Conservation (phyloP, 352 stramenopile species). For the Phytophthora melonis region DNA sequence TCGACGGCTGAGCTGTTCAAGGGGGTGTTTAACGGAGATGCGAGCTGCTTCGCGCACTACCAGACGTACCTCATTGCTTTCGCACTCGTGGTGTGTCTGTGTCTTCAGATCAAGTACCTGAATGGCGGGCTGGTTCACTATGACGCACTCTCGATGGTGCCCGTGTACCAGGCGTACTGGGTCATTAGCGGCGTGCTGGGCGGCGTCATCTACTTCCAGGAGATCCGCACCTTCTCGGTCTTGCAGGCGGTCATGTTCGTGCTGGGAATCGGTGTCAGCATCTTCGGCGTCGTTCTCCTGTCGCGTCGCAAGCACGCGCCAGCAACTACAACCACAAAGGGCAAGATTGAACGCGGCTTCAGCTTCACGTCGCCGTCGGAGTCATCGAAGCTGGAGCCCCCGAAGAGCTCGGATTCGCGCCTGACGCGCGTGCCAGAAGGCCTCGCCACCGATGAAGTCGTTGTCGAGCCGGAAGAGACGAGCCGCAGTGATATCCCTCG, state of each 20-base stretch:
- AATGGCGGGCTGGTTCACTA: constrained; percentile 82
- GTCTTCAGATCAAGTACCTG: constrained; percentile 83
- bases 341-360: constrained; percentile 70
- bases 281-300: constrained; percentile 86
- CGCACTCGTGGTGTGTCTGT: constrained; percentile 68
- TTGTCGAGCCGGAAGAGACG: constrained; percentile 15
- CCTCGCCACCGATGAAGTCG: constrained; percentile 3
- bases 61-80: constrained; percentile 74
- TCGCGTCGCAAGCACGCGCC: constrained; percentile 72
- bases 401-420: constrained; percentile 26
- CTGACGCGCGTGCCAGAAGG: constrained; percentile 25
- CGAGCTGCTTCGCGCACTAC: constrained; percentile 61
- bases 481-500: constrained; percentile 12
- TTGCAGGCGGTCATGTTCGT: constrained; percentile 86
- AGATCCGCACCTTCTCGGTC: constrained; percentile 83
- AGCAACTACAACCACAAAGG: constrained; percentile 45
- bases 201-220: constrained; percentile 93
- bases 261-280: constrained; percentile 82
- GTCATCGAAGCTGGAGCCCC: constrained; percentile 10
- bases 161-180: constrained; percentile 91
- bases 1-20: constrained; percentile 84
- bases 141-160: constrained; percentile 86
- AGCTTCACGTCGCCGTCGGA: constrained; percentile 63
- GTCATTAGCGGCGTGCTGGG: constrained; percentile 91
- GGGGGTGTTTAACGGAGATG: constrained; percentile 69